These are phyloP conservation scores for Candida awuae DNA, from an alignment of 805 yeast species.

Conservation along the genomic window DNA sequence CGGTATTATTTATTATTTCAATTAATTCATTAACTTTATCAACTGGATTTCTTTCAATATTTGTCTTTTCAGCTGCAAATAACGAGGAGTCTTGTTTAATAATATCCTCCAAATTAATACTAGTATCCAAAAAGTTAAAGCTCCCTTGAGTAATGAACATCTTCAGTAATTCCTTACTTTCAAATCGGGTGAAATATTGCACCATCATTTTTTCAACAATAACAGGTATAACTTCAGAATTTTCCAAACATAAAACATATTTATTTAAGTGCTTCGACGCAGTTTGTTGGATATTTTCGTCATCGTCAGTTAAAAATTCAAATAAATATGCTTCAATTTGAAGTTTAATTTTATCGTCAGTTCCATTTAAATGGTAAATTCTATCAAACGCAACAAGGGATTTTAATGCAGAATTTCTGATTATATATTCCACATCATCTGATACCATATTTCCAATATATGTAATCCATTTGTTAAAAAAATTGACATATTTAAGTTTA, in stretches of 20 bases:
- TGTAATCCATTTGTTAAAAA: constrained; percentile 23
- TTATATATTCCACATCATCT: constrained; percentile 39
- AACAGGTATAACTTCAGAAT: constrained; percentile 24
- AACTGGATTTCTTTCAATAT: constrained; percentile 51
- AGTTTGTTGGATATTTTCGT: constrained; percentile 43
- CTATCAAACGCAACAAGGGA: constrained; percentile 33
- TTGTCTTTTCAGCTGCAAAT: constrained; percentile 61
- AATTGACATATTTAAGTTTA: constrained; percentile 5
- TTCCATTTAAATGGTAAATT: constrained; percentile 3
- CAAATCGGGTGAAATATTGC: constrained; percentile 2
- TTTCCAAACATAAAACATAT: constrained; percentile 19
- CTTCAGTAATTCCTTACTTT: not conserved
- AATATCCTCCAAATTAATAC: constrained; percentile 10
- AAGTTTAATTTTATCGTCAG: constrained; percentile 4
- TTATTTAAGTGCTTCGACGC: constrained; percentile 37
- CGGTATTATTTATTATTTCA: constrained; percentile 2
- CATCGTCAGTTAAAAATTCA: constrained; percentile 55
- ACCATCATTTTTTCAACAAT: constrained; percentile 26
- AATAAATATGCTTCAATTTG: constrained; percentile 16
- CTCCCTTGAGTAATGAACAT: constrained; percentile 5
- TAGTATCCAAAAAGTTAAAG: constrained; percentile 6
- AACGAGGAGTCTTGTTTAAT: constrained; percentile 29
- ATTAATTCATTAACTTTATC: constrained; percentile 13
- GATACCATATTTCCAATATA: constrained; percentile 24
- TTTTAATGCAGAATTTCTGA: constrained; percentile 38